phyloP scores from a whole-genome alignment of 371 early-diverging fungal genomes.

The Nematocida ironsii region DNA sequence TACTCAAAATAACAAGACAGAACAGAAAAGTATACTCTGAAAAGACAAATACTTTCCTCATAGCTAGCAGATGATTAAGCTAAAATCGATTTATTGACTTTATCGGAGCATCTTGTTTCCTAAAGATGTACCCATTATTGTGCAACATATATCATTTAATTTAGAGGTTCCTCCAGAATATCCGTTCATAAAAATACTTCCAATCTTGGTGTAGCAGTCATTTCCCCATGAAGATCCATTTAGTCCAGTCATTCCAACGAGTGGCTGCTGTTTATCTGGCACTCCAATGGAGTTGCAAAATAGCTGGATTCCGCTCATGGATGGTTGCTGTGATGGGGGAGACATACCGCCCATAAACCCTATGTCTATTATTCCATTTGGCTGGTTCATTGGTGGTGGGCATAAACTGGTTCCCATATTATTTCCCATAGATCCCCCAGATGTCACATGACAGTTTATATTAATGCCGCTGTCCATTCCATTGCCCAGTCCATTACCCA shows the following conservation, averaged over 20 bases:
- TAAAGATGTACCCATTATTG: background rate
- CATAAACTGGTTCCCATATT: background rate
- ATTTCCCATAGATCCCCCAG: background rate
- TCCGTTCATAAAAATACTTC: constrained; percentile 30
- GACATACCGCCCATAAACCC: background rate
- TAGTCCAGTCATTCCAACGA: background rate
- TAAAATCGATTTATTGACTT: constrained; percentile 6
- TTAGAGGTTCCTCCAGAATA: constrained; percentile 8
- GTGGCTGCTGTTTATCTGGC: background rate
- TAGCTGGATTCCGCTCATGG: background rate
- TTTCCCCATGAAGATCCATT: constrained; percentile 7
- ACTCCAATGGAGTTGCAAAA: constrained; percentile 9
- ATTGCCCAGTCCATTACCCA: background rate
- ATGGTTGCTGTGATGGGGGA: background rate
- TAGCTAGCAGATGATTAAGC: background rate
- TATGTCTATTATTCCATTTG: background rate
- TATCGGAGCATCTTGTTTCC: constrained; percentile 22
- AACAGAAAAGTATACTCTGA: background rate
- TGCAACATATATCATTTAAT: constrained; percentile 40
- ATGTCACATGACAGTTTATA: constrained; percentile 13
- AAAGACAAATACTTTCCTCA: too few species aligned
- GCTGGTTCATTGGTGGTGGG: background rate
- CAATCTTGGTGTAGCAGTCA: constrained; percentile 40
- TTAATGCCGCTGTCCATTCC: background rate
- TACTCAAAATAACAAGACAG: background rate